Conservation (phyloP, 345 rosid genomes). For the Ceriops zippeliana region DNA sequence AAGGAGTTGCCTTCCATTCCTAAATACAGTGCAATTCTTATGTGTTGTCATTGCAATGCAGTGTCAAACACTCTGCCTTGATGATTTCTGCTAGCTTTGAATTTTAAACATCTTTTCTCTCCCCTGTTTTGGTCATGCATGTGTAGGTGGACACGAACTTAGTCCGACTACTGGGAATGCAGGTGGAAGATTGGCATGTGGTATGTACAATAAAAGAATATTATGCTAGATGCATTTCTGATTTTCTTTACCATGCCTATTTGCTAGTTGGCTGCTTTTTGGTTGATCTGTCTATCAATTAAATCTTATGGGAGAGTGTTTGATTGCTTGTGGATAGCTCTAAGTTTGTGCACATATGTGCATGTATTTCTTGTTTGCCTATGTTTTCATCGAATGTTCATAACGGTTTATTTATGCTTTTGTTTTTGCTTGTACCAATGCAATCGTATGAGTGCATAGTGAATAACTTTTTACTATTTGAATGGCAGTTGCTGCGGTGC, state of each 20-base stretch:
- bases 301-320: background rate
- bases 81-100: background rate
- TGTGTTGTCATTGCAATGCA: background rate
- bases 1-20: no score
- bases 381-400: background rate
- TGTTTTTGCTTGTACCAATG: no score
- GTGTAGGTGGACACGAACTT: slow-evolving; percentile 93
- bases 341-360: background rate
- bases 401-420: background rate
- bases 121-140: slow-evolving; percentile 20
- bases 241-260: background rate
- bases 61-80: background rate
- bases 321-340: background rate
- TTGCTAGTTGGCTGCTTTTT: background rate
- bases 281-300: background rate
- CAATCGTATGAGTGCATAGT: background rate
- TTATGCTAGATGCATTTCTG: background rate
- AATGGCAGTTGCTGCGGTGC: slow-evolving; percentile 15
- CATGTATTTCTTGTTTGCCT: background rate
- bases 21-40: background rate
- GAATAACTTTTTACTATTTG: slow-evolving; percentile 8
- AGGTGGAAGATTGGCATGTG: slow-evolving; percentile 98
- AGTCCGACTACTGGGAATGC: slow-evolving; percentile 95
- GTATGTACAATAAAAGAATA: slow-evolving; percentile 40
- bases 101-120: slow-evolving; percentile 13